Conservation (phyloP, 371 early-diverging fungal species). For the Mortierella sp. region DNA sequence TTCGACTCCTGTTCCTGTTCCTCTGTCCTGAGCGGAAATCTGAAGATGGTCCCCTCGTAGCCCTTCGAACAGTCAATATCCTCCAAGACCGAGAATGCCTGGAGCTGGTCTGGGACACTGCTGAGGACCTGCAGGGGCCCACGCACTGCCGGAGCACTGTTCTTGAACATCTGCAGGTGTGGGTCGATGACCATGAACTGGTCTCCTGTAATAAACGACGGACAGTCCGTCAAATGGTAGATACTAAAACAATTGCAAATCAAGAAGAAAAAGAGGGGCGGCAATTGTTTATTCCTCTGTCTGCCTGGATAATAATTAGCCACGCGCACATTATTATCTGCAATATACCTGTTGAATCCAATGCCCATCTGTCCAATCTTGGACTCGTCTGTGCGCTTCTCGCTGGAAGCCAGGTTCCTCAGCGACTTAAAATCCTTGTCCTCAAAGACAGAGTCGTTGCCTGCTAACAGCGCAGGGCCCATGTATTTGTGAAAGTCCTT, state of each 20-base stretch:
- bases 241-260: too few species aligned
- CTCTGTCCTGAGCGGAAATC: slow-evolving; percentile 28
- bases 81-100: slow-evolving; percentile 7
- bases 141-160: too few species aligned
- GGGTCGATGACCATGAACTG: slow-evolving; percentile 41
- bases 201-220: slow-evolving; percentile 38
- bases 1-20: slow-evolving; percentile 14
- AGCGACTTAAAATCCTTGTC: slow-evolving; percentile 44
- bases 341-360: slow-evolving; percentile 40
- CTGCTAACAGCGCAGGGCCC: slow-evolving; percentile 57
- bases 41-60: slow-evolving; percentile 27
- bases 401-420: slow-evolving; percentile 47
- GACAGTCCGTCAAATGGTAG: slow-evolving; percentile 51
- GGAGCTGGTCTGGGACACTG: slow-evolving; percentile 17
- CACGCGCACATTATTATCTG: background rate
- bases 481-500: slow-evolving; percentile 42
- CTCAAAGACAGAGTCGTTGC: slow-evolving; percentile 44
- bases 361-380: slow-evolving; percentile 58
- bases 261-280: background rate
- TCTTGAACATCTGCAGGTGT: slow-evolving; percentile 24
- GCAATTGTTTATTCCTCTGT: too few species aligned
- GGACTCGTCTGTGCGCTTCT: slow-evolving; percentile 38
- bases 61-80: slow-evolving; percentile 25
- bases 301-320: background rate
- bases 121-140: too few species aligned